These are phyloP conservation scores for Apiospora hydei DNA, from an alignment of 2,329 filamentous ascomycete genomes.

Conservation along the genomic window DNA sequence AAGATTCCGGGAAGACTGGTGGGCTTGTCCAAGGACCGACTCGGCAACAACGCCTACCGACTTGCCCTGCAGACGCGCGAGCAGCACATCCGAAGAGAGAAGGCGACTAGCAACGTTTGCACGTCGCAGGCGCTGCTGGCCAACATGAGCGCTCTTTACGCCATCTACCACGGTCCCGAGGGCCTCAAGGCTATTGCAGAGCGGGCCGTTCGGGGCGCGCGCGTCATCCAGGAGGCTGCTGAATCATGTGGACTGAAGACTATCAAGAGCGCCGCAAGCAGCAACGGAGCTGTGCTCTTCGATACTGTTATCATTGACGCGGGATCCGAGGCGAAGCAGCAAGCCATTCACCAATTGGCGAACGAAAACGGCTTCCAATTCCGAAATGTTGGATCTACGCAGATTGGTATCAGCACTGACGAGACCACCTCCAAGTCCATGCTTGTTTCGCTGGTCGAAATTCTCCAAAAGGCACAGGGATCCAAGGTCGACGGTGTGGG, in stretches of 20 bases:
- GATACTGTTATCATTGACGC: conserved; percentile 79
- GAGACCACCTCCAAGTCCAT: conserved; percentile 68
- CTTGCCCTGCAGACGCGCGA: conserved; percentile 91
- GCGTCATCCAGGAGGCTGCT: conserved; percentile 71
- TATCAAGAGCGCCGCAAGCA: conserved; percentile 61
- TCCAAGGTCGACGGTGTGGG: conserved; percentile 45
- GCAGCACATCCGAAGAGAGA: conserved; percentile 95
- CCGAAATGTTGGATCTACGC: conserved; percentile 64
- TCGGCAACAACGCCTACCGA: conserved; percentile 81
- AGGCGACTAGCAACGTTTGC: conserved; percentile 97
- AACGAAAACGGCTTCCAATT: conserved; percentile 64
- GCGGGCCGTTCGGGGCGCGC: conserved; percentile 74
- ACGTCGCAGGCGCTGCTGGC: conserved; percentile 92
- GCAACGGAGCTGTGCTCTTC: conserved; percentile 69
- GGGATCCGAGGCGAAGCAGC: conserved; percentile 55
- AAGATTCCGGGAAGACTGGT: conserved; percentile 93
- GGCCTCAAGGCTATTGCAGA: conserved; percentile 86
- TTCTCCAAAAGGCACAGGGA: conserved; percentile 23
- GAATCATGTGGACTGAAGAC: conserved; percentile 69
- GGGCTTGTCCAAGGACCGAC: conserved; percentile 88
- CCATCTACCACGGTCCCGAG: conserved; percentile 88
- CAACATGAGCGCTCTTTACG: conserved; percentile 96
- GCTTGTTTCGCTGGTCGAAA: neutral
- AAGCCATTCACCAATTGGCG: conserved; percentile 58
- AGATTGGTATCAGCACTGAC: conserved; percentile 79